Conservation (phyloP, 2,329 filamentous ascomycete genomes). For the Sclerotinia subarctica region DNA sequence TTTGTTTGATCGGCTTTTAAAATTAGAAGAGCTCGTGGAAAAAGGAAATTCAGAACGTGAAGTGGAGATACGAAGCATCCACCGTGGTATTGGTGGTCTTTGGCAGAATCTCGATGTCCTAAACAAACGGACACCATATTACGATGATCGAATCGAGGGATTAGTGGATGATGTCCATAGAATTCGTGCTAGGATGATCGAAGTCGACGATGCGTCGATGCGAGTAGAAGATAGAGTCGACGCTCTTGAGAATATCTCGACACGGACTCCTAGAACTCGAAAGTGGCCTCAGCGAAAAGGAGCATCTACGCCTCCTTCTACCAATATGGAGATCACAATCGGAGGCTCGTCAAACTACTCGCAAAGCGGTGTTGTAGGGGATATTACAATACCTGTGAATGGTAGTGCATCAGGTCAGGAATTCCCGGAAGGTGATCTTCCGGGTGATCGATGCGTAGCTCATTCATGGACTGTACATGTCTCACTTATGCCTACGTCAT, state of each 20-base stretch:
- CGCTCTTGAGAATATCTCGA: constrained; percentile 28
- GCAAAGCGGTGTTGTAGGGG: constrained; percentile 14
- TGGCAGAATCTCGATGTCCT: constrained; percentile 50
- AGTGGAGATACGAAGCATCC: constrained; percentile 53
- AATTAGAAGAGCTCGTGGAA: constrained; percentile 54
- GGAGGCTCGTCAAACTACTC: constrained; percentile 19
- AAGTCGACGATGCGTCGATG: constrained; percentile 39
- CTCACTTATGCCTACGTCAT: constrained; percentile 53
- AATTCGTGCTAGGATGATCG: constrained; percentile 36
- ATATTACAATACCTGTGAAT: constrained; percentile 5
- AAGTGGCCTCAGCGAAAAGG: constrained; percentile 30
- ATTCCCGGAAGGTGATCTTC: constrained; percentile 29
- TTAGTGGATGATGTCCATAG: constrained; percentile 43
- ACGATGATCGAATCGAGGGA: constrained; percentile 53
- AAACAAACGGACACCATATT: constrained; percentile 49
- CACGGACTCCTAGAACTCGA: constrained; percentile 5
- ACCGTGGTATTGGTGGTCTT: constrained; percentile 52
- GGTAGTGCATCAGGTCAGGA: constrained; percentile 23
- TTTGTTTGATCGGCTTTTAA: constrained; percentile 38
- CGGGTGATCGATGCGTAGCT: constrained; percentile 32
- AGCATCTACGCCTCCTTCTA: constrained; percentile 35
- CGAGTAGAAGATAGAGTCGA: constrained; percentile 37
- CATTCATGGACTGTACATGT: constrained; percentile 58
- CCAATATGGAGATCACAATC: constrained; percentile 16
- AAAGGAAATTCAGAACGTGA: constrained; percentile 50